Conservation (phyloP, 2,329 filamentous ascomycete species). For the Bretziella fagacearum region DNA sequence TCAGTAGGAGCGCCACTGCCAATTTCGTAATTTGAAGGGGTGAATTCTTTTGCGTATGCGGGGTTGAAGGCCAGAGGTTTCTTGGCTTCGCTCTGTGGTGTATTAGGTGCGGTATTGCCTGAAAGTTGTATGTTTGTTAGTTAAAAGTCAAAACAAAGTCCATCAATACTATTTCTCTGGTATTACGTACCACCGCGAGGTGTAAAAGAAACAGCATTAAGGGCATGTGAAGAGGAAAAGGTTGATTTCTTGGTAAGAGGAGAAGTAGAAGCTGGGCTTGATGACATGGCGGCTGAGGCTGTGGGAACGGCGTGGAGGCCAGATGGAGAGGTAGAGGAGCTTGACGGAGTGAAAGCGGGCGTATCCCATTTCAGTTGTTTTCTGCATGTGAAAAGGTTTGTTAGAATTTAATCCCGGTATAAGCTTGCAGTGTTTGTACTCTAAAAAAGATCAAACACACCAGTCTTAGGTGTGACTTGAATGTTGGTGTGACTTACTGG, state of each 20-base stretch:
- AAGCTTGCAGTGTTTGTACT: background rate
- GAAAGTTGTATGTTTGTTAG: slow-evolving; percentile 14
- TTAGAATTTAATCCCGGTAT: too few relatives aligned
- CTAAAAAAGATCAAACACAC: background rate
- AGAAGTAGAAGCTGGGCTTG: slow-evolving; percentile 12
- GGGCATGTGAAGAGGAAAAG: slow-evolving; percentile 67
- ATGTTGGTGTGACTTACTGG: slow-evolving; percentile 8
- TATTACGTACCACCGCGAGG: slow-evolving; percentile 37
- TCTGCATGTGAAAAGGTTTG: background rate
- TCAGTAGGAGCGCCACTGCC: slow-evolving; percentile 4
- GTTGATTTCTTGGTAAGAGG: slow-evolving; percentile 44
- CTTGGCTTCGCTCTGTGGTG: slow-evolving; percentile 17
- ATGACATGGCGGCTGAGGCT: slow-evolving; percentile 4
- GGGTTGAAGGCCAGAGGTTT: slow-evolving; percentile 33
- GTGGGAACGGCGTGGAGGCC: slow-evolving; percentile 11
- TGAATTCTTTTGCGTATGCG: slow-evolving; percentile 41
- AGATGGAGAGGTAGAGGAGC: slow-evolving; percentile 14
- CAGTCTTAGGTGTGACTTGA: background rate
- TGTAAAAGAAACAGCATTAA: slow-evolving; percentile 74
- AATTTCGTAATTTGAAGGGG: slow-evolving; percentile 23
- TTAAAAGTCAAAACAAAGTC: slow-evolving; percentile 9
- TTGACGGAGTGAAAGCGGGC: slow-evolving; percentile 72
- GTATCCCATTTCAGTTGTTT: slow-evolving; percentile 69
- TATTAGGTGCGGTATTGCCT: slow-evolving; percentile 12
- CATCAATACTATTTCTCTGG: background rate